phyloP scores from a whole-genome alignment of 108 stramenopile genomes.

The Pseudonitzschia multistriata region DNA sequence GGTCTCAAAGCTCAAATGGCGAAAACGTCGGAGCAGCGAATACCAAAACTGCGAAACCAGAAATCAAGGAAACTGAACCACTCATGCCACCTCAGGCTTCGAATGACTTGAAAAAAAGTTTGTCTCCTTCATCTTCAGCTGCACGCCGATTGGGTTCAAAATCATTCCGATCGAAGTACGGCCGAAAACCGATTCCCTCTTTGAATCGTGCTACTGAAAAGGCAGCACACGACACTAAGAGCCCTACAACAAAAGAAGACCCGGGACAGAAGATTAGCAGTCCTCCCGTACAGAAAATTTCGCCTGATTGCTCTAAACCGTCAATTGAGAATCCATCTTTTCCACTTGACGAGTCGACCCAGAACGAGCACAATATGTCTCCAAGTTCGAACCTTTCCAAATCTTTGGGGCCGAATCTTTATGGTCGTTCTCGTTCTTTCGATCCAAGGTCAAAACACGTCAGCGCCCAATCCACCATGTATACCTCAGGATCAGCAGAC shows the following conservation, averaged over 20 bases:
- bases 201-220: background rate
- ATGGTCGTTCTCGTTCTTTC: slow-evolving; percentile 1
- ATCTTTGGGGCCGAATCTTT: background rate
- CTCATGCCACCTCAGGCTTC: background rate
- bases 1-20: no score
- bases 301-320: no score
- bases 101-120: background rate
- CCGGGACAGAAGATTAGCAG: background rate
- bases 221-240: background rate
- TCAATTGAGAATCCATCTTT: background rate
- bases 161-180: background rate
- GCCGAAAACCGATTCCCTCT: background rate
- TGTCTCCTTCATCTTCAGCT: background rate
- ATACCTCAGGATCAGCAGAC: background rate
- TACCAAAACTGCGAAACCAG: background rate
- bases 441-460: background rate
- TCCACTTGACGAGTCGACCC: background rate
- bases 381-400: background rate
- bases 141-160: slow-evolving; percentile 3
- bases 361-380: background rate
- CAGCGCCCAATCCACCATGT: background rate
- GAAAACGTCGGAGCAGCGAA: background rate
- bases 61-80: background rate
- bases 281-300: no score
- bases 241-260: background rate